A percentile compares a stretch with the other conserved stretches of the same genome.
Conservation (phyloP, 2,329 filamentous ascomycete species). For the Rhynchosporium agropyri region DNA sequence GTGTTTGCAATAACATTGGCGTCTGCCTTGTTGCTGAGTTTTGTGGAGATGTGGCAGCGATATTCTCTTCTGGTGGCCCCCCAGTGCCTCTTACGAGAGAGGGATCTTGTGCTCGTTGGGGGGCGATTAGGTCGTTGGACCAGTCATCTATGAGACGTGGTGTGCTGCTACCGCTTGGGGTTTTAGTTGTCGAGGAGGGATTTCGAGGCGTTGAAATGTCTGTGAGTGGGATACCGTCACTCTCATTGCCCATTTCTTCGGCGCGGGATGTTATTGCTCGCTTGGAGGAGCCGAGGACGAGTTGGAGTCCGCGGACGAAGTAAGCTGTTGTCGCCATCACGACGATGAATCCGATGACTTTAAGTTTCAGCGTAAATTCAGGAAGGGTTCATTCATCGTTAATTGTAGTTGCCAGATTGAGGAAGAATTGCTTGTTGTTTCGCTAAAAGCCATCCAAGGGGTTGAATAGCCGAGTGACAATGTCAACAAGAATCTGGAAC, state of each 20-base stretch:
- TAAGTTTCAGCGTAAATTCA: too few relatives aligned
- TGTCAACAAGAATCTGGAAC: too few relatives aligned
- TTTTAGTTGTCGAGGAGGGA: conserved; percentile 27
- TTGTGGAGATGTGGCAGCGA: not conserved
- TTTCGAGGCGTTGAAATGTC: conserved; percentile 33
- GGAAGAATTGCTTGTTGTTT: not conserved
- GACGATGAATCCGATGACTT: conserved; percentile 58
- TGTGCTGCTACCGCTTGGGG: conserved; percentile 21
- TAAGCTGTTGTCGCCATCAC: conserved; percentile 57
- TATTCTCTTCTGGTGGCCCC: conserved; percentile 36
- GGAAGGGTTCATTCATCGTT: too few relatives aligned
- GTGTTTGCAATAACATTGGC: conserved; percentile 44
- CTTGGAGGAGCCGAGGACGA: conserved; percentile 55
- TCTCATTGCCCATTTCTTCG: conserved; percentile 51
- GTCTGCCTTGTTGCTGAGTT: conserved; percentile 3
- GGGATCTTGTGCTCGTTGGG: conserved; percentile 38
- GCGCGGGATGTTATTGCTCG: conserved; percentile 53
- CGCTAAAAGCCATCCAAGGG: not conserved
- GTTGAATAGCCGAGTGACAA: not conserved
- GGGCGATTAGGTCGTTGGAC: conserved; percentile 30
- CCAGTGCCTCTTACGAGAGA: conserved; percentile 37
- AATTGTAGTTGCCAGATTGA: too few relatives aligned
- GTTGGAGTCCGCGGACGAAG: conserved; percentile 56
- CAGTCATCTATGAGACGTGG: conserved; percentile 19
- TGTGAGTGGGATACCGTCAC: conserved; percentile 53